Base-by-base conservation (phyloP, 2,329 filamentous ascomycete species). In the Epichloe hybrida region DNA sequence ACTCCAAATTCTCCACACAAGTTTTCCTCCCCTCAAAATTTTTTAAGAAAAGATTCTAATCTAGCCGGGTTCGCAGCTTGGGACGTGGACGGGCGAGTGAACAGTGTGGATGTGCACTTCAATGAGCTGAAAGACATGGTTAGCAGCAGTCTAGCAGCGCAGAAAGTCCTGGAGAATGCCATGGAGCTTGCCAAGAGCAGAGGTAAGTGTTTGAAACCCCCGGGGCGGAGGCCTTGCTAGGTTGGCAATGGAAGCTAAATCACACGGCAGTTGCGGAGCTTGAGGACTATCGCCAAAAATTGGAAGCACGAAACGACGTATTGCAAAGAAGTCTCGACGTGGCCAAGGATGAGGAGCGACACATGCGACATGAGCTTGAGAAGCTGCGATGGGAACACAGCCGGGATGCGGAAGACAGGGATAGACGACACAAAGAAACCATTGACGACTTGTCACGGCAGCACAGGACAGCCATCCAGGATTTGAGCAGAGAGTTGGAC, bases 31-130 rank as follows among this genome's bases (percentile, higher is more conserved):
- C 72, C 71, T 53, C 67, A 57, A 37, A 75, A 77, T 1, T 90
- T 76, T 72, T 72, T 91, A 61, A 83, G 77, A 57, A 85, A 82
- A 71, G 71, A 83, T 73, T 88, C 89, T 81, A 84, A 87, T 75
- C 69, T 77, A 57, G 75, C 71, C 59, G 67, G 64, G 36, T 79
- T 72, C 67, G 56, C 77, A 87, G 85, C 78, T 61, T 91, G 84
- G 77, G 88, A 96, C 64, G 81, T 89, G 57, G 83, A 89, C 59
- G 79, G 79, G 54, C 81, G 84, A 56, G 77, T 96, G 57, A 81
- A 83, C 55, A 77, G 81, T 53, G 83, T 96, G 69, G 87, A 95
- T 59, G 72, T 74, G 17, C 76, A 91, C 60, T 88, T 88, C 62
- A 75, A 77, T 46, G 73, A 77, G 53, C 73, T 97, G 54, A 84